Percentiles rank a stretch among this genome's conserved stretches.
These are phyloP conservation scores for Penicillium sp. DNA, from an alignment of 2,329 filamentous ascomycete species.

Conservation along the genomic window DNA sequence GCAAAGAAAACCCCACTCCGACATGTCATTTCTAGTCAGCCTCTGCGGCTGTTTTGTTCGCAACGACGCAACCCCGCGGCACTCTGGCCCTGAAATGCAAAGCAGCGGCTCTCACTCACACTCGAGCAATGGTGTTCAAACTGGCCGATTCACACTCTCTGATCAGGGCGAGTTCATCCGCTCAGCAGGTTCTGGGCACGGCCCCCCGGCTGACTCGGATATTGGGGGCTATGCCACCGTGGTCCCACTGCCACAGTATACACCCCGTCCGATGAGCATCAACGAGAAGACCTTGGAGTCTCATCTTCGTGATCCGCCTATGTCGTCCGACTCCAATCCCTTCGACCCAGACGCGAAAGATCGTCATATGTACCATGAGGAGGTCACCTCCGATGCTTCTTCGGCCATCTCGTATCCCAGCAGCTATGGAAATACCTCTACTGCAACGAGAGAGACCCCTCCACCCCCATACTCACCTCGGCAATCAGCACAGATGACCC, in stretches of 20 bases:
- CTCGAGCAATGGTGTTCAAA: constrained; percentile 20
- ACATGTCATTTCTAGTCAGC: constrained; percentile 28
- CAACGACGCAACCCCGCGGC: constrained; percentile 11
- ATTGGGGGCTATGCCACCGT: constrained; percentile 37
- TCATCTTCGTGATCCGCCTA: constrained; percentile 35
- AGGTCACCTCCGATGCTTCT: constrained; percentile 42
- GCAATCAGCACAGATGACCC: constrained; percentile 31
- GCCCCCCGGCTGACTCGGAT: constrained; percentile 24
- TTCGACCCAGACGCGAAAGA: constrained; percentile 37
- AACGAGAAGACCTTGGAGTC: constrained; percentile 46
- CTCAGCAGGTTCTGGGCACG: constrained; percentile 16
- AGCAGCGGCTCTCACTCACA: constrained; percentile 1
- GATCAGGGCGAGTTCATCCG: constrained; percentile 23
- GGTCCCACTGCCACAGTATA: constrained; percentile 46
- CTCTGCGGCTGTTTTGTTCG: constrained; percentile 32
- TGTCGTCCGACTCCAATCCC: constrained; percentile 28
- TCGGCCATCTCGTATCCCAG: constrained; percentile 48
- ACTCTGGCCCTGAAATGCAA: constrained; percentile 18
- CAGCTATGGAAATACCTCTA: constrained; percentile 50
- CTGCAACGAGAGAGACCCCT: constrained; percentile 47
- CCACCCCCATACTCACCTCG: constrained; percentile 47
- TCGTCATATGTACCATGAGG: constrained; percentile 34
- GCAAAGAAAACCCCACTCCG: not conserved
- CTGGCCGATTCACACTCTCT: constrained; percentile 25
- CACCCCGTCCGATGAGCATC: constrained; percentile 42